phyloP scores from a whole-genome alignment of 306 rosid genomes.

The Cyamopsis tetragonoloba region DNA sequence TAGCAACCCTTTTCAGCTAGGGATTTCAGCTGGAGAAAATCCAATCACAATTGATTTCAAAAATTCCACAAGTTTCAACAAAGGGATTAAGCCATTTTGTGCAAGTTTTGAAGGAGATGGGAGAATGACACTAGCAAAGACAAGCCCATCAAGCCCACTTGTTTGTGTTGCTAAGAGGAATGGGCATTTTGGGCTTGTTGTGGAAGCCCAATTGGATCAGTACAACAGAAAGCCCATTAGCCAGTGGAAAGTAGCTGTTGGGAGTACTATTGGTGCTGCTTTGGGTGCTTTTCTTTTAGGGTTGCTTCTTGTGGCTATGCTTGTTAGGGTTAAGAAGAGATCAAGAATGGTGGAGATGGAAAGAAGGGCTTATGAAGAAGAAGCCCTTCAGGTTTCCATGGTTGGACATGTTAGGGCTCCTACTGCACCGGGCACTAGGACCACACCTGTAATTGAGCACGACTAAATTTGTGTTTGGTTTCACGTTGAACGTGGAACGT shows the following conservation, averaged over 20 bases:
- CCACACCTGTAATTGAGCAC: conserved; percentile 57
- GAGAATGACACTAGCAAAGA: conserved; percentile 58
- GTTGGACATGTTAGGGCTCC: conserved; percentile 98
- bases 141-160: conserved; percentile 43
- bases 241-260: conserved; percentile 79
- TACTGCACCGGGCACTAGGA: conserved; percentile 60
- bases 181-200: conserved; percentile 90
- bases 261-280: conserved; percentile 79
- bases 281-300: conserved; percentile 80
- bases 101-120: conserved; percentile 84
- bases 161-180: conserved; percentile 65
- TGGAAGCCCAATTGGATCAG: conserved; percentile 45
- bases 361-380: conserved; percentile 91
- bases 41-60: conserved; percentile 71
- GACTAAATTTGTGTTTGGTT: too few relatives aligned
- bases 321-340: conserved; percentile 81
- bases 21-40: conserved; percentile 57
- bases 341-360: conserved; percentile 86
- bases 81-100: conserved; percentile 50
- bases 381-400: conserved; percentile 95
- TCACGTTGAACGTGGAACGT: too few relatives aligned
- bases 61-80: conserved; percentile 38
- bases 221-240: conserved; percentile 43
- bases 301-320: conserved; percentile 85
- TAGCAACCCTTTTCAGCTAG: conserved; percentile 75